These are phyloP conservation scores for Microcyclosporella mali DNA, from an alignment of 2,329 filamentous ascomycete species.

Conservation along the genomic window DNA sequence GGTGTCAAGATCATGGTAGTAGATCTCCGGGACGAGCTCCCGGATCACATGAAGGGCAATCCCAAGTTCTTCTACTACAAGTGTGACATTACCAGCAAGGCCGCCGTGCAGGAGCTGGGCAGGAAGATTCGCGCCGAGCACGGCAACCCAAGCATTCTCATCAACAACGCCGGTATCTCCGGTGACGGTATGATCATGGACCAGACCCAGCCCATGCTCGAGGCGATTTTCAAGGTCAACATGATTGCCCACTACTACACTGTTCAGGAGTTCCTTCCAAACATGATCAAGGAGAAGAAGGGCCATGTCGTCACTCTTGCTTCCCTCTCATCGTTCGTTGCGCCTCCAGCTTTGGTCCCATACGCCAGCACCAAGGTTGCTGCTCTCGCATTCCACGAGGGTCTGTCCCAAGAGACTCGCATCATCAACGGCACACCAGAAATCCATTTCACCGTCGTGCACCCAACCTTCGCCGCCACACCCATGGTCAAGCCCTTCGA, in stretches of 20 bases:
- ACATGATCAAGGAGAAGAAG: slow-evolving; percentile 46
- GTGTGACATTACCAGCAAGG: slow-evolving; percentile 45
- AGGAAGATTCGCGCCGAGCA: slow-evolving; percentile 35
- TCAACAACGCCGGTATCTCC: slow-evolving; percentile 49
- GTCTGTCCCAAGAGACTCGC: slow-evolving; percentile 37
- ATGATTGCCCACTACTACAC: slow-evolving; percentile 47
- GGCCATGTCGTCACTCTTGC: slow-evolving; percentile 54
- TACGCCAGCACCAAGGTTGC: slow-evolving; percentile 50
- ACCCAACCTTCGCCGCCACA: slow-evolving; percentile 39
- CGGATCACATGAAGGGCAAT: slow-evolving; percentile 29
- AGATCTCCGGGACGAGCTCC: slow-evolving; percentile 33
- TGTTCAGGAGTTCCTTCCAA: slow-evolving; percentile 47
- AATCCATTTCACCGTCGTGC: slow-evolving; percentile 39
- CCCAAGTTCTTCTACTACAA: slow-evolving; percentile 33
- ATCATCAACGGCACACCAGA: slow-evolving; percentile 38
- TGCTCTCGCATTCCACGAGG: slow-evolving; percentile 50
- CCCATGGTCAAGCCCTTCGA: slow-evolving; percentile 34
- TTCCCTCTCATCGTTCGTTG: slow-evolving; percentile 46
- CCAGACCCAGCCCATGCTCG: slow-evolving; percentile 39
- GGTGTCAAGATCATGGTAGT: slow-evolving; percentile 36
- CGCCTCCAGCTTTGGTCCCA: slow-evolving; percentile 40
- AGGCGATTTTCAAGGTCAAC: slow-evolving; percentile 49
- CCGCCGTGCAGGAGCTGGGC: slow-evolving; percentile 40
- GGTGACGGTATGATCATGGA: slow-evolving; percentile 43
- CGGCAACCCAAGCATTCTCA: slow-evolving; percentile 42